Percentiles rank a stretch among this genome's conserved stretches.
Conservation (phyloP, 1,284 basidiomycete genomes). For the Microbotryum violaceum region DNA sequence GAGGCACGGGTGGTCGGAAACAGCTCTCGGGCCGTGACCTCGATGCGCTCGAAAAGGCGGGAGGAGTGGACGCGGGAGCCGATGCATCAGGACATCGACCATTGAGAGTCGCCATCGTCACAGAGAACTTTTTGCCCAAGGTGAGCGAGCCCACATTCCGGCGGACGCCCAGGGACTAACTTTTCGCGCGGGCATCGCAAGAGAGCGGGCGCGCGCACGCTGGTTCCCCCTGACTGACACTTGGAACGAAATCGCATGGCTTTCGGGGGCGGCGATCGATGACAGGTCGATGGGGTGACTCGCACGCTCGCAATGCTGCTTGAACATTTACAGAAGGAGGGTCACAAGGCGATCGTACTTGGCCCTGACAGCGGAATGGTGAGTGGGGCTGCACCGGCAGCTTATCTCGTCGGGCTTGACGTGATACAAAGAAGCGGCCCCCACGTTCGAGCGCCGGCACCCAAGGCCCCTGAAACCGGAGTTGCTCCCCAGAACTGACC, state of each 20-base stretch:
- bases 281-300: slow-evolving; percentile 49
- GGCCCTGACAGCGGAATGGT: slow-evolving; percentile 50
- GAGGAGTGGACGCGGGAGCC: not conserved
- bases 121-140: slow-evolving; percentile 52
- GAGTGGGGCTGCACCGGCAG: slow-evolving; percentile 14
- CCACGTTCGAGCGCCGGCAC: no score
- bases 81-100: not conserved
- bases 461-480: no score
- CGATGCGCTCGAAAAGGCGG: slow-evolving; percentile 22
- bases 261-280: not conserved
- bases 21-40: slow-evolving; percentile 12
- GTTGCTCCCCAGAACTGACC: not conserved
- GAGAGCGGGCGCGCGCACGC: not conserved
- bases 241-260: not conserved
- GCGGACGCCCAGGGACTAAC: not conserved
- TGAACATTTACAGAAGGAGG: slow-evolving; percentile 50
- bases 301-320: slow-evolving; percentile 51
- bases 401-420: no score
- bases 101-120: slow-evolving; percentile 42
- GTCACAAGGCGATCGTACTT: slow-evolving; percentile 50
- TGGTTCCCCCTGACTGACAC: slow-evolving; percentile 3
- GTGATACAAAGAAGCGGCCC: no score
- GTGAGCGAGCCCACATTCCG: slow-evolving; percentile 8
- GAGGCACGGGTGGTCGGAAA: not conserved
- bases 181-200: no score